Evolutionary conservation across 2,329 filamentous ascomycete species (phyloP), one percentile per base, ranked within the genome.

Genomic region (Scedosporium aurantiacum): DNA sequence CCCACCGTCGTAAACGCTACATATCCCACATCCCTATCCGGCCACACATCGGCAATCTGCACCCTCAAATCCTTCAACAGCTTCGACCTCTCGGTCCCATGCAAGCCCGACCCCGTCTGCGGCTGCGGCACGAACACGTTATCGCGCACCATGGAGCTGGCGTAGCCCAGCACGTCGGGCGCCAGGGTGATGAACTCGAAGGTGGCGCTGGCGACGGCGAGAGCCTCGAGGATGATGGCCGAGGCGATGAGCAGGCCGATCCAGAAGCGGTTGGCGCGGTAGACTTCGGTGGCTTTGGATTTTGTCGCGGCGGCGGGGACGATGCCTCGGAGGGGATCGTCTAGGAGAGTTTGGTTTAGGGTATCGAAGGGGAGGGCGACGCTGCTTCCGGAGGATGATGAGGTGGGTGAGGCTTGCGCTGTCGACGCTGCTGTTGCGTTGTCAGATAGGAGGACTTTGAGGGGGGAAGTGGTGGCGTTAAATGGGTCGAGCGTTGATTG

Each of bases 101-200:
- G 52, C 1, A 61, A n/a, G 2, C n/a, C 25, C 14, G 58, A 61
- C 4, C 58, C 61, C 0, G 32, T 41, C 2, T 25, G 21, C 21
- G n/a, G 43, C 21, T 57, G 32, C 5, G 52, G 40, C 10, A 58
- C 28, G 23, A 25, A 47, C 3, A 2, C 0, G 6, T 61, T 63
- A 10, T 61, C 61, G 1, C 58, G 32, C 10, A 60, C 60, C 37
- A 63, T 25, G 8, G 61, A 61, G 3, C 58, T 63, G 1, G 58
- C 54, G 32, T 50, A 63, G 5, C 52, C 59, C 0, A 63, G 52
- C 1, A 63, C 27, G 23, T 63, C 61, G 14, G 61, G 58, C 1
- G 41, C 59, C 8, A 41, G 41, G 21, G 57, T 63, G 23, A 63
- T 21, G 0, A 27, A 63, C 14, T 21, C 28, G 0, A 63, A 41